A percentile compares a stretch with the other conserved stretches of the same genome.
Conservation (phyloP, 805 yeast genomes). For the Nakazawaea ishiwadae region DNA sequence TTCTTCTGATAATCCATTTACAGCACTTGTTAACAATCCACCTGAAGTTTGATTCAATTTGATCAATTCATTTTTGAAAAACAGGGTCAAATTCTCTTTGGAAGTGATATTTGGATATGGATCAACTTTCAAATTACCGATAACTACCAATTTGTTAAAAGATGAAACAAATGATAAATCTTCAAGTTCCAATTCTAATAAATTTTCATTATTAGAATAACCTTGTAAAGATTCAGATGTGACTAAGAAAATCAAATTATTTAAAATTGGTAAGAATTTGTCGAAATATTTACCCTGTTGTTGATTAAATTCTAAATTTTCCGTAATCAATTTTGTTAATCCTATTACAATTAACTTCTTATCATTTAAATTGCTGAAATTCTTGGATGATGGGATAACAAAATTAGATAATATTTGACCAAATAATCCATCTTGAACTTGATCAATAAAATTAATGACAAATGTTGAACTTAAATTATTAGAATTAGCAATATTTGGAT, state of each 20-base stretch:
- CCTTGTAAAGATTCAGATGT: conserved; percentile 29
- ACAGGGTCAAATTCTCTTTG: conserved; percentile 28
- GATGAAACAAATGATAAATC: conserved; percentile 78
- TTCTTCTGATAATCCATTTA: conserved; percentile 3
- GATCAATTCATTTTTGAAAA: conserved; percentile 22
- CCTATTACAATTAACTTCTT: conserved; percentile 47
- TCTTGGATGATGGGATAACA: conserved; percentile 44
- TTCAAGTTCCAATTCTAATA: conserved; percentile 58
- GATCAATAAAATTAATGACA: conserved; percentile 60
- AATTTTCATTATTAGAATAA: conserved; percentile 34
- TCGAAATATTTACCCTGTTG: conserved; percentile 36
- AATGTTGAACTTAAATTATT: conserved; percentile 34
- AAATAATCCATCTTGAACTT: conserved; percentile 61
- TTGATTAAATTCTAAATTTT: conserved; percentile 22
- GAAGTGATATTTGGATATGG: conserved; percentile 52
- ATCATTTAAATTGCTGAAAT: conserved; percentile 36
- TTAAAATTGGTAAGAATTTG: conserved; percentile 37
- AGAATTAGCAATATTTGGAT: conserved; percentile 18
- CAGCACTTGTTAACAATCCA: conserved; percentile 12
- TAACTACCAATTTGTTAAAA: conserved; percentile 67
- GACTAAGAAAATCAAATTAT: conserved; percentile 32
- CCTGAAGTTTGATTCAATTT: conserved; percentile 15
- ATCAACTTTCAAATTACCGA: conserved; percentile 59
- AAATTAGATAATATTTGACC: conserved; percentile 44
- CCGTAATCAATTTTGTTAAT: conserved; percentile 37